Evolutionary conservation across 768 basidiomycete species (phyloP).

Genomic region (Boletus pseudo-olivaceus): DNA sequence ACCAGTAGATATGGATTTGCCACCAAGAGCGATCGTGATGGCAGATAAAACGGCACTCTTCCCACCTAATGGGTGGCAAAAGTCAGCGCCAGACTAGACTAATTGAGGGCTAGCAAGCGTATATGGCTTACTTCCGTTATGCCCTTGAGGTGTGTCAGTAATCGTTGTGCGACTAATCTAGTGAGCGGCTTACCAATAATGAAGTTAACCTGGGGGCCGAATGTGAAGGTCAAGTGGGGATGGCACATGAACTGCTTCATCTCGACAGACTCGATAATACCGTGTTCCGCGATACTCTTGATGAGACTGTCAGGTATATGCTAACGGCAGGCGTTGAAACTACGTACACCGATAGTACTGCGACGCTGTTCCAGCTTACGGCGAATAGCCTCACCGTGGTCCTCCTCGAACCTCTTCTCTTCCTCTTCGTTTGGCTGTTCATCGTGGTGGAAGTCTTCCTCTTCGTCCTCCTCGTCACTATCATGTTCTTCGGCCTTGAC

Average conservation of each 20-base stretch:
- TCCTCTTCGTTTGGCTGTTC: constrained; percentile 46
- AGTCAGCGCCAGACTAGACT: background rate
- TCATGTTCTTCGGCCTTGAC: constrained; percentile 28
- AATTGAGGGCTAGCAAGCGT: background rate
- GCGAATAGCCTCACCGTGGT: constrained; percentile 54
- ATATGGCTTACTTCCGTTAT: constrained; percentile 79
- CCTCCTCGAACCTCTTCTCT: constrained; percentile 65
- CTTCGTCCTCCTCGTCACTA: constrained; percentile 30
- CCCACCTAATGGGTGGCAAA: constrained; percentile 55
- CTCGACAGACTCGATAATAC: constrained; percentile 83
- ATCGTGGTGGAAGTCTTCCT: constrained; percentile 34
- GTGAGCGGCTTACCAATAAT: constrained; percentile 66
- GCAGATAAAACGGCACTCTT: constrained; percentile 94
- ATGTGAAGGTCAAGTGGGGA: constrained; percentile 73
- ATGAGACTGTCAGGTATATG: background rate
- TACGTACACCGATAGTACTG: constrained; percentile 40
- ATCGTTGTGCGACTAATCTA: background rate
- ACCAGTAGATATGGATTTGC: constrained; percentile 89
- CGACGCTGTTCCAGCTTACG: constrained; percentile 46
- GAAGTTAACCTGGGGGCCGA: constrained; percentile 95
- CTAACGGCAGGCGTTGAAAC: constrained; percentile 40
- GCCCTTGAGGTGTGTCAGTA: constrained; percentile 45
- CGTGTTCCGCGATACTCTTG: constrained; percentile 79
- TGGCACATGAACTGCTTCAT: constrained; percentile 98
- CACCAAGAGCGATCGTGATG: constrained; percentile 89